Conservation (phyloP, 2,329 filamentous ascomycete genomes). For the Byssochlamys sp. region DNA sequence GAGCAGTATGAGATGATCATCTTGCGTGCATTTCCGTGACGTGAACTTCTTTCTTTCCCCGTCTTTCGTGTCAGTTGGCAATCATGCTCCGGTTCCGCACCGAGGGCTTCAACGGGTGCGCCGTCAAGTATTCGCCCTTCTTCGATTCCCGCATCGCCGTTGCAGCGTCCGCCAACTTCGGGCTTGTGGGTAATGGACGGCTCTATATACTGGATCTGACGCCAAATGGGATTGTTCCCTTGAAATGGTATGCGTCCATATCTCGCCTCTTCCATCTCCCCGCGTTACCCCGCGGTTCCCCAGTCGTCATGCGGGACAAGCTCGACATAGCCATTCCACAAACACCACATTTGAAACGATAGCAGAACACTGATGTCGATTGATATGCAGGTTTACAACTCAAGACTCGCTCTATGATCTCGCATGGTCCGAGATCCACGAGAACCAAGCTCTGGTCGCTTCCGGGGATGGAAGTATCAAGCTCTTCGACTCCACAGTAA, state of each 20-base stretch:
- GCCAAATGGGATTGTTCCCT: slow-evolving; percentile 68
- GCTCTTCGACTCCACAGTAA: slow-evolving; percentile 74
- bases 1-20: background rate
- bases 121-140: slow-evolving; percentile 96
- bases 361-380: background rate
- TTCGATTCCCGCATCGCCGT: slow-evolving; percentile 91
- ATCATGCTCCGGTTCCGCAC: slow-evolving; percentile 89
- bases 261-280: background rate
- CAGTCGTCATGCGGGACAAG: background rate
- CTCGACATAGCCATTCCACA: background rate
- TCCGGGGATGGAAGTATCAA: slow-evolving; percentile 92
- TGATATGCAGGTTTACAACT: slow-evolving; percentile 68
- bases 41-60: background rate
- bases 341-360: background rate
- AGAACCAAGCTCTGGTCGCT: slow-evolving; percentile 82
- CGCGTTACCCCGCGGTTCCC: slow-evolving; percentile 1
- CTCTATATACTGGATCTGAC: slow-evolving; percentile 77
- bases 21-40: background rate
- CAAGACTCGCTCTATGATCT: slow-evolving; percentile 95
- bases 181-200: slow-evolving; percentile 89
- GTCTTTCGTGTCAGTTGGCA: slow-evolving; percentile 7
- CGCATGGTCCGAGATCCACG: slow-evolving; percentile 90
- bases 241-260: slow-evolving; percentile 58
- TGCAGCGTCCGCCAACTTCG: slow-evolving; percentile 85
- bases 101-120: slow-evolving; percentile 87